Evolutionary conservation across 441 rosid species (phyloP).

Genomic region (California macrophylla): DNA sequence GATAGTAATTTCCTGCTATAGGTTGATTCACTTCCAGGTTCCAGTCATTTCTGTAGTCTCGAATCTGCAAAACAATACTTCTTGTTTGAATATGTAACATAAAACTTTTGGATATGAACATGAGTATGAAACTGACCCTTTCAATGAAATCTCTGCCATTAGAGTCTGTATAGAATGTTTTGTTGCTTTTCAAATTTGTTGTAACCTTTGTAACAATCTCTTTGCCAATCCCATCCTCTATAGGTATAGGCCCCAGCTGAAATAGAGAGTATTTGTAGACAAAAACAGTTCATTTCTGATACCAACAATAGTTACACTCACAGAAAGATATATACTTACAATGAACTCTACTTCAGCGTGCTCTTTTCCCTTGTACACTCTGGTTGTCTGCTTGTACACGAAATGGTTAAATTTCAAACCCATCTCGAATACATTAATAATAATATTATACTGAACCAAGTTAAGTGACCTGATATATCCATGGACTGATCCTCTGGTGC

Average conservation of each 20-base stretch:
- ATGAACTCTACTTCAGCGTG: constrained; percentile 94
- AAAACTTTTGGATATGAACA: background rate
- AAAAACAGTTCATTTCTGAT: background rate
- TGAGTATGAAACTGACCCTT: constrained; percentile 48
- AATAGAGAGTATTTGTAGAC: constrained; percentile 2
- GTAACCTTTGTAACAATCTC: constrained; percentile 77
- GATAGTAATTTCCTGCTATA: constrained; percentile 92
- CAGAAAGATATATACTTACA: constrained; percentile 41
- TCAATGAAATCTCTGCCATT: constrained; percentile 92
- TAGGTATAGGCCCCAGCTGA: constrained; percentile 88
- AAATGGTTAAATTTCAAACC: constrained; percentile 10
- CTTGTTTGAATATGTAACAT: background rate
- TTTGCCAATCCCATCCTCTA: constrained; percentile 74
- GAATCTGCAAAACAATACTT: constrained; percentile 45
- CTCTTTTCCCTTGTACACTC: constrained; percentile 79
- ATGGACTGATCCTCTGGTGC: constrained; percentile 68
- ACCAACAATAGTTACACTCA: background rate
- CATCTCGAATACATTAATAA: background rate
- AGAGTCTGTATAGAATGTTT: constrained; percentile 91
- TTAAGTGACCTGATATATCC: constrained; percentile 79
- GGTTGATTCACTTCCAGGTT: constrained; percentile 87
- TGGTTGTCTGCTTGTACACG: constrained; percentile 45
- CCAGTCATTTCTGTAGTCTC: constrained; percentile 92
- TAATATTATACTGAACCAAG: background rate
- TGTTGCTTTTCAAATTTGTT: constrained; percentile 51